These are phyloP conservation scores for Entamoeba nuttalli DNA, from an alignment of 208 protist species.

Conservation along the genomic window DNA sequence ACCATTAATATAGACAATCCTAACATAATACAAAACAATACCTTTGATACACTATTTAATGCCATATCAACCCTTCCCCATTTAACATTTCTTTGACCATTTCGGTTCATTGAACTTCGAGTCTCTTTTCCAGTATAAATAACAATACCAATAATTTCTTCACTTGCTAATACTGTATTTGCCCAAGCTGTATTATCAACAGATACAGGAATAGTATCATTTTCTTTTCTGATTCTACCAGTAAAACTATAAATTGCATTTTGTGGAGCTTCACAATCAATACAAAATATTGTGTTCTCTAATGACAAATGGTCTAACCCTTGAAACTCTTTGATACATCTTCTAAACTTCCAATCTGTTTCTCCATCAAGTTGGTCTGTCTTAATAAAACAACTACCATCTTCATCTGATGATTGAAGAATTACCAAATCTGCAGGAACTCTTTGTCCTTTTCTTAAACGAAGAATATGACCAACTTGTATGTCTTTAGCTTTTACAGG, in stretches of 20 bases:
- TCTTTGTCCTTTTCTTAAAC: constrained; percentile 66
- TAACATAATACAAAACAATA: constrained; percentile 52
- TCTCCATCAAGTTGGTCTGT: constrained; percentile 96
- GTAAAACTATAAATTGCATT: constrained; percentile 88
- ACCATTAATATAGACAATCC: constrained; percentile 25
- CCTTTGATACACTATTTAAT: constrained; percentile 73
- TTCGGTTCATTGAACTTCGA: constrained; percentile 74
- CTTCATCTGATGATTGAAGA: constrained; percentile 73
- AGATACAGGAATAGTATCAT: constrained; percentile 34
- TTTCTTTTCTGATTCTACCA: constrained; percentile 28
- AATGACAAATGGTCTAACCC: constrained; percentile 1
- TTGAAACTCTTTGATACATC: constrained; percentile 26
- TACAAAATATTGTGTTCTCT: neutral
- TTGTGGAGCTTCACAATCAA: neutral
- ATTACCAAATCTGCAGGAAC: constrained; percentile 54
- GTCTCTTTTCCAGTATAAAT: constrained; percentile 81
- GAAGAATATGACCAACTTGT: constrained; percentile 73
- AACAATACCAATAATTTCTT: constrained; percentile 51
- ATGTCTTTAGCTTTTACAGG: constrained; percentile 69
- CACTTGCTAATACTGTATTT: constrained; percentile 77
- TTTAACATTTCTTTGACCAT: constrained; percentile 47
- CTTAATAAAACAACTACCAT: constrained; percentile 76
- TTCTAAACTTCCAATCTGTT: constrained; percentile 87
- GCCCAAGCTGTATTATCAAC: constrained; percentile 88
- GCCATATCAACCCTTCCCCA: constrained; percentile 74